Percentiles rank a stretch among this genome's conserved stretches.
phyloP scores from a whole-genome alignment of 805 yeast species.

The Metschnikowia vanudenii region DNA sequence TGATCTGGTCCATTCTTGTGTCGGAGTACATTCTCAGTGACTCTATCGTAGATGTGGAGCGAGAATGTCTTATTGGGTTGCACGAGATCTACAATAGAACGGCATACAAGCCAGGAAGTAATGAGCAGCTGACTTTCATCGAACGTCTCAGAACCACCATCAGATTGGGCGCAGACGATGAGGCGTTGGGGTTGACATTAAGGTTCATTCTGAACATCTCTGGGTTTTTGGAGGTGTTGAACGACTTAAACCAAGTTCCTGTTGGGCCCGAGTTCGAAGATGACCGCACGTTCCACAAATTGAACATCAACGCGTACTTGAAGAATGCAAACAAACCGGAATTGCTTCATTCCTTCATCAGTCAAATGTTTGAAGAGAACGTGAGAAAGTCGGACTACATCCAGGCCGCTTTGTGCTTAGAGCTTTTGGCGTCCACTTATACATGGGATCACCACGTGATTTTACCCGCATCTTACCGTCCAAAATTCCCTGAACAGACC shows the following conservation, averaged over 20 bases:
- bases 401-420: constrained; percentile 82
- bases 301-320: constrained; percentile 73
- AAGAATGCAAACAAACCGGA: constrained; percentile 78
- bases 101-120: constrained; percentile 52
- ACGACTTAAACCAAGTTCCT: constrained; percentile 72
- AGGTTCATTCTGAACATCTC: constrained; percentile 53
- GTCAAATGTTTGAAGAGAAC: constrained; percentile 68
- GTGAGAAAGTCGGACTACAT: constrained; percentile 58
- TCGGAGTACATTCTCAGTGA: constrained; percentile 62
- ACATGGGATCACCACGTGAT: constrained; percentile 63
- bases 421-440: constrained; percentile 72
- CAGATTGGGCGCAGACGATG: constrained; percentile 62
- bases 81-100: constrained; percentile 61
- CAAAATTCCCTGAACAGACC: constrained; percentile 75
- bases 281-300: constrained; percentile 76
- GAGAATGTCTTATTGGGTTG: constrained; percentile 60
- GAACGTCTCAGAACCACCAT: constrained; percentile 48
- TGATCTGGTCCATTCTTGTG: constrained; percentile 71
- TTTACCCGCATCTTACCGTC: constrained; percentile 58
- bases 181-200: constrained; percentile 50
- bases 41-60: constrained; percentile 57
- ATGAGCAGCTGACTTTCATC: constrained; percentile 55
- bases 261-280: constrained; percentile 81
- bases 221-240: constrained; percentile 61
- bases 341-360: constrained; percentile 73